These are phyloP conservation scores for Chytridium lagenaria DNA, from an alignment of 371 early-diverging fungal species.

Conservation along the genomic window DNA sequence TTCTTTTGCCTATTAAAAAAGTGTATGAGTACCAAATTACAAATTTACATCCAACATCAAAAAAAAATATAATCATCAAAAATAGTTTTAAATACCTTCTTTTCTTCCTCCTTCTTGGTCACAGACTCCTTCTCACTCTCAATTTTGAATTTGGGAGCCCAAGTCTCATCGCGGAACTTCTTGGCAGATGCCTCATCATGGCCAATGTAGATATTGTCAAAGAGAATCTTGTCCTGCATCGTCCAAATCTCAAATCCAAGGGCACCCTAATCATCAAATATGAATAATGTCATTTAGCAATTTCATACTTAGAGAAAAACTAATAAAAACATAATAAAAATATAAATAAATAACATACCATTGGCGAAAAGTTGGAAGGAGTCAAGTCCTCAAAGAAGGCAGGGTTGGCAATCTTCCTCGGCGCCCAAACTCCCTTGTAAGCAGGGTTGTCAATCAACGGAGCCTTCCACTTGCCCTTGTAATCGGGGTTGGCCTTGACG, in stretches of 20 bases:
- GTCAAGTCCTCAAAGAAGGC: slow-evolving; percentile 82
- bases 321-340: too few species aligned
- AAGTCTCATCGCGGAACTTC: slow-evolving; percentile 72
- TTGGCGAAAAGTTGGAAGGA: slow-evolving; percentile 78
- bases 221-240: slow-evolving; percentile 89
- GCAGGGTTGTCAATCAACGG: slow-evolving; percentile 90
- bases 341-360: slow-evolving; percentile 54
- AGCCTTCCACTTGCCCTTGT: slow-evolving; percentile 77
- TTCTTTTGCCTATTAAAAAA: not conserved
- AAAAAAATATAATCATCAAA: slow-evolving; percentile 19
- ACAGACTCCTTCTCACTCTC: slow-evolving; percentile 62
- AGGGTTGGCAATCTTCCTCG: slow-evolving; percentile 89
- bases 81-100: slow-evolving; percentile 31
- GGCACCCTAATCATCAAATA: slow-evolving; percentile 52
- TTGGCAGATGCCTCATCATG: slow-evolving; percentile 69
- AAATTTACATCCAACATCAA: not conserved
- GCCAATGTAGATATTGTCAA: slow-evolving; percentile 89
- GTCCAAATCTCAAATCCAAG: slow-evolving; percentile 97
- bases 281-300: too few species aligned
- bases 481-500: slow-evolving; percentile 86
- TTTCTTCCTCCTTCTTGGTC: slow-evolving; percentile 53
- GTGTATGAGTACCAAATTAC: not conserved
- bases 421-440: slow-evolving; percentile 95
- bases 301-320: too few species aligned
- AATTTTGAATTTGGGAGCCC: slow-evolving; percentile 58